Evolutionary conservation across 164 flowering plant genomes (phyloP), one percentile per base, ranked within the genome.

Genomic region (Echeveria elegans): DNA sequence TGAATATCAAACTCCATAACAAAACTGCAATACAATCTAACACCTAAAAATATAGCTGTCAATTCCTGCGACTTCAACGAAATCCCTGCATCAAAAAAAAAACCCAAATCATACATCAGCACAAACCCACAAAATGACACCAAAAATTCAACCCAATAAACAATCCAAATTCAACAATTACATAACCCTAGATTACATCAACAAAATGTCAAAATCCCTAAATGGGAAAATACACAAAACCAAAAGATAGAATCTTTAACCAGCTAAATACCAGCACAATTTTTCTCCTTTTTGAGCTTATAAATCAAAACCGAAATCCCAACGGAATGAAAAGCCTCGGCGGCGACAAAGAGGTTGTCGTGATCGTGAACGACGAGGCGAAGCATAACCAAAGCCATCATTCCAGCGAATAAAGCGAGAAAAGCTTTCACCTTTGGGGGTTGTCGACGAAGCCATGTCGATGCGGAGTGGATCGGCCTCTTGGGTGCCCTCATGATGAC

Each of bases 401-500:
- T 83, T 71, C 89, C 87, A 0, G 85, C 43, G 0, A 85, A 80
- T 7, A 81, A 87, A 37, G 88, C 86, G 38, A 87, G 69, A 64
- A 85, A 85, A n/a, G 85, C 89, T 80, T 87, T 85, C 47, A 85
- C 92, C 74, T 85, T 87, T 37, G 87, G 86, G 48, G 89, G 89
- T 63, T 87, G 92, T 52, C 86, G 70, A 47, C 84, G 77, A 23
- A 87, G 79, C 92, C 92, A 85, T 71, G 79, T 64, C 56, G 80
- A 64, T 26, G 78, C 72, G 62, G 79, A 72, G 68, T 82, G 87
- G 84, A 86, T 86, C 86, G 88, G 77, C 72, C 71, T 86, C 76
- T 43, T 82, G 63, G 53, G 53, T 48, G 23, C 53, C 23, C 53
- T 19, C 53, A 11, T 4, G 19, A 16, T 43, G 14, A 14, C 10